Percentiles rank a stretch among this genome's conserved stretches.
Evolutionary conservation across 2,329 filamentous ascomycete species (phyloP).

Genomic region (Pseudocercospora eumusae): DNA sequence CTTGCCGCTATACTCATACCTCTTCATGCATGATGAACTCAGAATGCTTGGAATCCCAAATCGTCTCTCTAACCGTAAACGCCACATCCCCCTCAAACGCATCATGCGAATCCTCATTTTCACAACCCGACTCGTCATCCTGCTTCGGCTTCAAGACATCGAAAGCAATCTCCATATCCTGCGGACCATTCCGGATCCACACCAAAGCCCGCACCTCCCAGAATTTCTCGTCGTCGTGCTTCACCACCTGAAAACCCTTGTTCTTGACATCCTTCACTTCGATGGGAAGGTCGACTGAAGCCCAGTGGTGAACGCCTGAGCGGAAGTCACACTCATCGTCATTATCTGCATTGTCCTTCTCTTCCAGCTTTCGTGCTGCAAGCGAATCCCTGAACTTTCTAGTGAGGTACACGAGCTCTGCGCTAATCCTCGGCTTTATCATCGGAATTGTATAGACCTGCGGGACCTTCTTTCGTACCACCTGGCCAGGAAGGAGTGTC

Average conservation of each 20-base stretch:
- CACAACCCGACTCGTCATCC: background rate
- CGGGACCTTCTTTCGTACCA: background rate
- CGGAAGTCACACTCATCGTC: constrained; percentile 1
- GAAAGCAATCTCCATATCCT: background rate
- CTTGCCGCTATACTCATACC: background rate
- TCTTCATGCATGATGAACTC: background rate
- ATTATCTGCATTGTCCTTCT: background rate
- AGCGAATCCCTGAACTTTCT: background rate
- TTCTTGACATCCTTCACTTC: background rate
- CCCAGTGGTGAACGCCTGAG: constrained; percentile 8
- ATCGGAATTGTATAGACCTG: background rate
- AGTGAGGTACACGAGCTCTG: background rate
- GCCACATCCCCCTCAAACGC: background rate
- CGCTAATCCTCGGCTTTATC: background rate
- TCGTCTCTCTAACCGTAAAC: background rate
- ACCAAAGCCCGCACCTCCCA: background rate
- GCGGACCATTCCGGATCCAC: background rate
- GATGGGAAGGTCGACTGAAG: background rate
- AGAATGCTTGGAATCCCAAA: background rate
- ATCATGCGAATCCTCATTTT: background rate
- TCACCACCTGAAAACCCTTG: background rate
- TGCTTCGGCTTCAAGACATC: background rate
- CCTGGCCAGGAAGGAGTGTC: background rate
- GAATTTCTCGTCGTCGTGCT: background rate
- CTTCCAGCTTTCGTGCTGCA: background rate